Evolutionary conservation across 176 grass and related monocot genomes (phyloP).

Genomic region (Triticum aestivum): DNA sequence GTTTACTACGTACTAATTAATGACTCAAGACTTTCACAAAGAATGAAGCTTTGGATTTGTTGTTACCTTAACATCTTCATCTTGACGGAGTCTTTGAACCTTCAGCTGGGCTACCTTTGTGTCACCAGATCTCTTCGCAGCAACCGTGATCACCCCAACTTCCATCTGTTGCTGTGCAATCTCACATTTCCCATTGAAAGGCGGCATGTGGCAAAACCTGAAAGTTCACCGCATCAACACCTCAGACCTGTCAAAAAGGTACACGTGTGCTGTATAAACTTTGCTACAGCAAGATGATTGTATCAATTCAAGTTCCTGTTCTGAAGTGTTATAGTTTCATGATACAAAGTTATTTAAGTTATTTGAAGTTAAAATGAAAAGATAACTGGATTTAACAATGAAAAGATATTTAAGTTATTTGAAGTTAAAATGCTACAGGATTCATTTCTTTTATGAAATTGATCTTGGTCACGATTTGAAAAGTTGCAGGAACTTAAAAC

Average conservation of each 20-base stretch:
- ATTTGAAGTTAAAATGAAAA: neutral
- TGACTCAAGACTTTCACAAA: too few species aligned
- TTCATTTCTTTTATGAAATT: neutral
- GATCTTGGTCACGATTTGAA: neutral
- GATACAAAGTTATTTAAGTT: neutral
- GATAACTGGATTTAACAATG: too few species aligned
- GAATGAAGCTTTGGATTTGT: too few species aligned
- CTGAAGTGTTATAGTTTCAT: neutral
- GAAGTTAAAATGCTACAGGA: neutral
- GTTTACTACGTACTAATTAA: neutral
- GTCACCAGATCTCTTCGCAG: conserved; percentile 39
- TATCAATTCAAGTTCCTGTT: neutral
- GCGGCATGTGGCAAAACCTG: conserved; percentile 86
- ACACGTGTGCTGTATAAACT: neutral
- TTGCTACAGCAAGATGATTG: conserved; percentile 10
- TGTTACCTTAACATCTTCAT: too few species aligned
- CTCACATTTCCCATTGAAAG: conserved; percentile 73
- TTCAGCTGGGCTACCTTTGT: conserved; percentile 12
- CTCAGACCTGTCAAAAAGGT: neutral
- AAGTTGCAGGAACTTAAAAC: neutral
- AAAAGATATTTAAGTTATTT: neutral
- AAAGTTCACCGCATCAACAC: conserved; percentile 11
- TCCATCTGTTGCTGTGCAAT: conserved; percentile 56
- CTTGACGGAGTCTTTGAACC: neutral
- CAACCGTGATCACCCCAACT: too few species aligned